A percentile compares a stretch with the other conserved stretches of the same genome.
Conservation (phyloP, 2,329 filamentous ascomycete genomes). For the Parasarocladium wereldwijsianum region DNA sequence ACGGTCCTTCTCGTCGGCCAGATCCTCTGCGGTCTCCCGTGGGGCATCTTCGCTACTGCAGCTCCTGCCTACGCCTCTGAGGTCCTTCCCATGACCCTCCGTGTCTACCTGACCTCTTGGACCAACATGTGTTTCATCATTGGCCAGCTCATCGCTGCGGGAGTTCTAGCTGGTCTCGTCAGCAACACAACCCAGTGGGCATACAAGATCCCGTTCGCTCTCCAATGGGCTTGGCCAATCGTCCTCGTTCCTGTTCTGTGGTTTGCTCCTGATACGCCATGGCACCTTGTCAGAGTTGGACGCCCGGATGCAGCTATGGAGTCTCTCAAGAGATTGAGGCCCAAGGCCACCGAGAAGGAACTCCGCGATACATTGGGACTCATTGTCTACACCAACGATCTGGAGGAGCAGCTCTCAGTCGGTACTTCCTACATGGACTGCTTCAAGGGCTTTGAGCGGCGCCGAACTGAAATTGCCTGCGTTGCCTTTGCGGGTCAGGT, state of each 20-base stretch:
- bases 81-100: conserved; percentile 16
- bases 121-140: conserved; percentile 27
- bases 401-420: conserved; percentile 61
- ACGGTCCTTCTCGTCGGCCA: conserved; percentile 21
- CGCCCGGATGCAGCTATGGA: too few relatives aligned
- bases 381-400: conserved; percentile 79
- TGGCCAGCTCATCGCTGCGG: conserved; percentile 23
- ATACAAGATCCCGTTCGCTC: conserved; percentile 25
- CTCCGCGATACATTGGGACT: conserved; percentile 78
- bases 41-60: conserved; percentile 23
- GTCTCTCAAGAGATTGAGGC: too few relatives aligned
- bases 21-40: conserved; percentile 26
- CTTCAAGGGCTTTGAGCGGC: conserved; percentile 27
- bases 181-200: conserved; percentile 19
- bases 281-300: conserved; percentile 6
- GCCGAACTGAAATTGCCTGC: conserved; percentile 25
- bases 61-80: conserved; percentile 27
- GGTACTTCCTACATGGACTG: conserved; percentile 23
- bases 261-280: conserved; percentile 22
- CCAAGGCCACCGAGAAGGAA: conserved; percentile 22
- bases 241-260: conserved; percentile 19
- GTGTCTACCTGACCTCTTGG: conserved; percentile 23
- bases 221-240: conserved; percentile 28
- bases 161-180: conserved; percentile 4
- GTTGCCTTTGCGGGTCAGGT: conserved; percentile 20